A percentile compares a stretch with the other conserved stretches of the same genome.
phyloP scores from a whole-genome alignment of 495 filamentous ascomycete genomes.

The Hypomontagnella submonticulosa region DNA sequence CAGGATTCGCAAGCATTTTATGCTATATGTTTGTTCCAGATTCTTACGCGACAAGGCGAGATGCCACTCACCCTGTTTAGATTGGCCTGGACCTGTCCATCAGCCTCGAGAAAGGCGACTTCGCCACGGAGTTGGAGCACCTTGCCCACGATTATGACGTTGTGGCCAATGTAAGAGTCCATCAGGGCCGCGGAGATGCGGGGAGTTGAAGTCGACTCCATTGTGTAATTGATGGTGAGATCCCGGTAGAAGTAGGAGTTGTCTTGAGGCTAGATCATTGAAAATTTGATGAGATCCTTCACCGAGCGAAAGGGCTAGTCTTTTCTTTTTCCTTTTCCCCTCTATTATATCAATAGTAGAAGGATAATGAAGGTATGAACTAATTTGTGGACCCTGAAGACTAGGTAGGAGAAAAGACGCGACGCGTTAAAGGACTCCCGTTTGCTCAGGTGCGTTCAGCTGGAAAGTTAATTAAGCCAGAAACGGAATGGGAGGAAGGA shows the following conservation, averaged over 20 bases:
- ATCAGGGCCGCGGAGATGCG: slow-evolving; percentile 76
- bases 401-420: slow-evolving; percentile 1
- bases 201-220: slow-evolving; percentile 69
- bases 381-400: no score
- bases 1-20: neutral
- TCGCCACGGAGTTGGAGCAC: slow-evolving; percentile 84
- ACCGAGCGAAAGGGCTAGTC: neutral
- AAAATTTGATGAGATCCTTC: neutral
- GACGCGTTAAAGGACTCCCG: neutral
- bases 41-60: neutral
- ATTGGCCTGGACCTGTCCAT: slow-evolving; percentile 75
- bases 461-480: neutral
- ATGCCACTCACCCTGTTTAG: slow-evolving; percentile 71
- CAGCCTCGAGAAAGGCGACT: slow-evolving; percentile 78
- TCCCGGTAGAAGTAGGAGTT: neutral
- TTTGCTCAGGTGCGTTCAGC: neutral
- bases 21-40: no score
- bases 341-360: neutral
- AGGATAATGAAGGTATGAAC: no score
- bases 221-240: slow-evolving; percentile 24
- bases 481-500: neutral
- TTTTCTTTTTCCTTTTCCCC: neutral
- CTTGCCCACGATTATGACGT: slow-evolving; percentile 87
- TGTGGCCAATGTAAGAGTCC: slow-evolving; percentile 73
- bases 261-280: slow-evolving; percentile 4